Evolutionary conservation across 225 moss, liverwort and hornwort species (phyloP), one percentile per base, ranked within the genome.

Genomic region (Lunularia cruciata): DNA sequence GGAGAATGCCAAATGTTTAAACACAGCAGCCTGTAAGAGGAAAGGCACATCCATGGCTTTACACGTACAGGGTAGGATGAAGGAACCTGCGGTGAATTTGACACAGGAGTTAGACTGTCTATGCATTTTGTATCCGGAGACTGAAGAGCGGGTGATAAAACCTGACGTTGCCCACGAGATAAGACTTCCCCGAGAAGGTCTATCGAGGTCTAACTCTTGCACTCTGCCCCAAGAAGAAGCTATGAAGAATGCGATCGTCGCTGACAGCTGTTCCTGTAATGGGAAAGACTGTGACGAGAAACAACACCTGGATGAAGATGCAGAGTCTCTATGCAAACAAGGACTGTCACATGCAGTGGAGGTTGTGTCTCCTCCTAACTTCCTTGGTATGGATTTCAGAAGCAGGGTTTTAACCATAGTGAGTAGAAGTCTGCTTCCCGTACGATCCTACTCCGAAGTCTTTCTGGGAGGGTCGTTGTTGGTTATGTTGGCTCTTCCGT

Each of bases 391-490:
- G 35, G 38, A 20, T 16, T 2, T 28, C 6, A 53, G n/a, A 45
- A 62, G 54, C 33, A 59, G 57, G 20, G 30, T 15, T 33, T 14
- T 69, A 31, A 40, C 48, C n/a, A 57, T 71, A 19, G 19, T 76
- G 47, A 27, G 39, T 7, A 76, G 72, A 47, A 78, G 49, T 14
- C 83, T 83, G 79, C 74, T 71, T 22, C 65, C 47, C 16, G 0
- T 86, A 7, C 68, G 77, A 40, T 61, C 69, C 22, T 85, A 20
- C 45, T 26, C 81, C 19, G 86, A 93, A 61, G 47, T 76, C 3
- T 65, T 82, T 23, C 39, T 90, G 51, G 77, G 86, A 16, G 90
- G 85, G 28, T 85, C 88, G 4, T 53, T 93, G 56, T 74, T 86
- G 60, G 60, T 88, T 43, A 70, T 82, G 23, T 59, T 93, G 72